phyloP scores from a whole-genome alignment of 768 basidiomycete genomes.

The Russula foetens region DNA sequence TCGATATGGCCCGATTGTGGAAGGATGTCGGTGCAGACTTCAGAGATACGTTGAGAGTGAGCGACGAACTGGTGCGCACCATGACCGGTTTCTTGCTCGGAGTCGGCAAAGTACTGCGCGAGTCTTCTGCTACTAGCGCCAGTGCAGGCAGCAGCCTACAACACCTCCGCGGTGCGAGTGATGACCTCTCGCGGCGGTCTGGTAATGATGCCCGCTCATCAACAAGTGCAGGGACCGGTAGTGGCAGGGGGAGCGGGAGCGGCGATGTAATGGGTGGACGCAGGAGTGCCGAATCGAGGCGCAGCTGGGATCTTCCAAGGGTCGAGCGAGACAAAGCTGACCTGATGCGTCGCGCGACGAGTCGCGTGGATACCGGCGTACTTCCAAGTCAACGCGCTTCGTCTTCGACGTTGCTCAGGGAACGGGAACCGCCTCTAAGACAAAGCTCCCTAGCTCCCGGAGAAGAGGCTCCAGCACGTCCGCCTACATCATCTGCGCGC shows the following conservation, averaged over 20 bases:
- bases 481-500: constrained; percentile 31
- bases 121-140: constrained; percentile 30
- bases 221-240: constrained; percentile 20
- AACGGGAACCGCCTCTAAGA: constrained; percentile 18
- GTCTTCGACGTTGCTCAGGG: constrained; percentile 27
- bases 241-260: constrained; percentile 37
- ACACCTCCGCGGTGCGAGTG: constrained; percentile 46
- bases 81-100: constrained; percentile 73
- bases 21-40: constrained; percentile 60
- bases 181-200: constrained; percentile 33
- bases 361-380: constrained; percentile 19
- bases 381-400: constrained; percentile 16
- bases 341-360: constrained; percentile 26
- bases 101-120: constrained; percentile 60
- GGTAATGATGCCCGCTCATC: constrained; percentile 28
- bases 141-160: constrained; percentile 27
- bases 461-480: constrained; percentile 7
- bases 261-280: constrained; percentile 40
- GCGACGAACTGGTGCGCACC: constrained; percentile 72
- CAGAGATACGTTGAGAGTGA: constrained; percentile 59
- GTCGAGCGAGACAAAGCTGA: constrained; percentile 20
- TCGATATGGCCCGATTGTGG: constrained; percentile 54
- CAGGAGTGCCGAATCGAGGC: constrained; percentile 41
- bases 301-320: constrained; percentile 36
- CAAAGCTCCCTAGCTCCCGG: not conserved